Base-by-base conservation (phyloP, 306 rosid genomes). In the Quercus berberidifolia region DNA sequence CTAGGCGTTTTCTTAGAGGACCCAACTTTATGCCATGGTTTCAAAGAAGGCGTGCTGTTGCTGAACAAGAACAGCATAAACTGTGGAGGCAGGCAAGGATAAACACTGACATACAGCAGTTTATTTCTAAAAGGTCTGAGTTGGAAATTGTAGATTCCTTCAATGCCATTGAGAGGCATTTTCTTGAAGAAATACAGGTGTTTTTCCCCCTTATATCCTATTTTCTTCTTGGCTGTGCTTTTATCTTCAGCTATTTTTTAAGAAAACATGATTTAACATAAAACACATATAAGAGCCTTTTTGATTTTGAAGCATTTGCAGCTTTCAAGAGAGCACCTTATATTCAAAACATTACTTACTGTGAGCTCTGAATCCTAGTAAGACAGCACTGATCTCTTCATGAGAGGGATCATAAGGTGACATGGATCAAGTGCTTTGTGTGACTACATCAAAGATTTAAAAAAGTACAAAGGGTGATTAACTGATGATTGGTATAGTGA, bases 11-110 rank as follows among this genome's bases (percentile, higher is more conserved):
- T 85, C 80, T 94, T 74, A 85, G 87, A 71, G 96, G 98, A 54
- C 96, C 96, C 41, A 92, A 94, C 86, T 94, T 94, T 79, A 78
- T 79, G 85, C 96, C 97, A 57, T 94, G 96, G 97, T 90, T 92
- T 87, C 86, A 79, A 81, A 87, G 96, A 83, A 92, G 88, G 88
- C 87, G 89, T n/a, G 88, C 86, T 63, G 92, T 91, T 77, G 93
- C 96, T 60, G 97, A 89, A 83, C 94, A 91, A 81, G 97, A 91
- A 76, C 97, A 94, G 74, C 85, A 87, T 72, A 94, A 85, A 88
- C 84, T 92, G 9, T 94, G 98, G 98, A 87, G 83, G 81, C 92
- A 92, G 77, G 96, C 94, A 1, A 89, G 98, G 88, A 82, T 89
- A 83, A 90, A 89, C 58, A 59, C 90, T 3, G 92, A 92, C 87